phyloP scores from a whole-genome alignment of 129 eudicot species.

The sunflower (Helianthus annuus) region HanXRQr2.0-SUNRISE NC_035436.2:73266791-73267290 shows the following conservation, averaged over 20 bases:
- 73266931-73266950: not conserved
- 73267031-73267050: not conserved
- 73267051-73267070: conserved; percentile 21
- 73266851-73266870: not conserved
- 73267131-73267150: not conserved
- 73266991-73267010: not conserved
- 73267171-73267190: conserved; percentile 7
- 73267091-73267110: not conserved
- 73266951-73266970: not conserved
- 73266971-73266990: not conserved
- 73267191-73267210: conserved; percentile 32
- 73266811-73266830: not conserved
- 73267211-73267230: conserved; percentile 94
- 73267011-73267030: no score
- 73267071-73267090: not conserved
- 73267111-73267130: not conserved
- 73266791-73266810: no score
- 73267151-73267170: not conserved
- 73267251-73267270: conserved; percentile 84
- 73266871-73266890: not conserved
- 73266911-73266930: not conserved
- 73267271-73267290: conserved; percentile 86
- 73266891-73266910: conserved; percentile 11
- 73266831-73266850: not conserved
- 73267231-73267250: conserved; percentile 80